A percentile compares a stretch with the other conserved stretches of the same genome.
phyloP scores from a whole-genome alignment of 805 yeast species.

The Lipomyces sp. region DNA sequence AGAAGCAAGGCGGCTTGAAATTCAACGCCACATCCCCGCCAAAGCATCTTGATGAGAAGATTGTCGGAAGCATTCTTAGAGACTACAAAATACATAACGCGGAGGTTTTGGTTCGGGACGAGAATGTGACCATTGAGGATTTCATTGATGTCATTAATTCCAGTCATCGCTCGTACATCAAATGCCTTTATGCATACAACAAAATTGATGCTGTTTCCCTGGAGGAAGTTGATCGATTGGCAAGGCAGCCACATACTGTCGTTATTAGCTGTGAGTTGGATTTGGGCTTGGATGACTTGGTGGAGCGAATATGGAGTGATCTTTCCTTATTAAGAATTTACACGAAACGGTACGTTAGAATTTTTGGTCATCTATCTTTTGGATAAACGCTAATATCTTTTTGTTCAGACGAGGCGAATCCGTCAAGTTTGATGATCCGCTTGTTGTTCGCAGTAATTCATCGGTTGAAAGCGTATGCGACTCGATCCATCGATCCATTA shows the following conservation, averaged over 20 bases:
- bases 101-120: constrained; percentile 87
- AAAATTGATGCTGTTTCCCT: constrained; percentile 92
- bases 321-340: constrained; percentile 73
- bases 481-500: constrained; percentile 87
- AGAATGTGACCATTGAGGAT: constrained; percentile 85
- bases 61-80: constrained; percentile 69
- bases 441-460: constrained; percentile 80
- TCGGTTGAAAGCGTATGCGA: constrained; percentile 86
- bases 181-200: constrained; percentile 90
- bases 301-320: constrained; percentile 91
- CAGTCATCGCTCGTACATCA: constrained; percentile 79
- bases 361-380: not conserved
- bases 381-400: not conserved
- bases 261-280: constrained; percentile 91
- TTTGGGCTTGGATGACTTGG: constrained; percentile 79
- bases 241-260: constrained; percentile 87
- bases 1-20: constrained; percentile 89
- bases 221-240: constrained; percentile 90
- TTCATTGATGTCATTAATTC: constrained; percentile 89
- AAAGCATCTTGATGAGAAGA: constrained; percentile 72
- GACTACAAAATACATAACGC: constrained; percentile 71
- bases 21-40: constrained; percentile 80
- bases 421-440: constrained; percentile 84
- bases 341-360: constrained; percentile 53
- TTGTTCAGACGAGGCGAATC: constrained; percentile 61